Base-by-base conservation (phyloP, 192 early-diverging fungal genomes). In the Jimgerdemannia flammicorona region DNA sequence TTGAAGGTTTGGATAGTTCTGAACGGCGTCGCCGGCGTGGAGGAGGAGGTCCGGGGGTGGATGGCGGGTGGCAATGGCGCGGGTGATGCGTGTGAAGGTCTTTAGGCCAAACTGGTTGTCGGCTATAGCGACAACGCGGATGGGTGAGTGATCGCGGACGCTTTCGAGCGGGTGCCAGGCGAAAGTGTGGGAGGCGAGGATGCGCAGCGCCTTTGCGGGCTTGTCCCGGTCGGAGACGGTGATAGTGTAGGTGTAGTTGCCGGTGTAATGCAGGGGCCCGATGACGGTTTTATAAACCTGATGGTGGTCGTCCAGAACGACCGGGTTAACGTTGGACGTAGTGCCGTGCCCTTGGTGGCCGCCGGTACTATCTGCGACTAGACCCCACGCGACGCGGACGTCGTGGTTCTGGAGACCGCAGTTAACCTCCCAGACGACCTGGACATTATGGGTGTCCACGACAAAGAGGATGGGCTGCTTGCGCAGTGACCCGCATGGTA, bases 21-120 rank as follows among this genome's bases (percentile, higher is more conserved):
- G 91, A 6, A 92, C 88, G 3, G 85, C 83, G 79, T 93, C 92
- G 19, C 92, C 92, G 9, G 87, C 91, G 77, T 93, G 92, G 59
- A 93, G 68, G 29, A 92, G 80, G 44, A 83, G 81, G 72, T 92
- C 84, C 64, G 85, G 73, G 73, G 76, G 40, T 69, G 73, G 72
- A 70, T 83, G 69, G 39, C 77, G 72, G 70, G 76, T 43, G 65
- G 80, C 40, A 74, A 83, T 69, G 64, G 78, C 42, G 66, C 70
- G 20, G 73, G 79, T 72, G 70, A 78, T 18, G 7, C 70, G 70
- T 68, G 75, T 71, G 77, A 87, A 81, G 40, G 79, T 73, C 64
- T 73, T 72, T 76, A 86, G 78, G 64, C 88, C 75, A 82, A 84
- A 77, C 75, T 86, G 84, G 75, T 87, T 80, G 79, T 89, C 81